These are phyloP conservation scores for Lippia alba DNA, from an alignment of 305 asterid genomes.

Conservation along the genomic window DNA sequence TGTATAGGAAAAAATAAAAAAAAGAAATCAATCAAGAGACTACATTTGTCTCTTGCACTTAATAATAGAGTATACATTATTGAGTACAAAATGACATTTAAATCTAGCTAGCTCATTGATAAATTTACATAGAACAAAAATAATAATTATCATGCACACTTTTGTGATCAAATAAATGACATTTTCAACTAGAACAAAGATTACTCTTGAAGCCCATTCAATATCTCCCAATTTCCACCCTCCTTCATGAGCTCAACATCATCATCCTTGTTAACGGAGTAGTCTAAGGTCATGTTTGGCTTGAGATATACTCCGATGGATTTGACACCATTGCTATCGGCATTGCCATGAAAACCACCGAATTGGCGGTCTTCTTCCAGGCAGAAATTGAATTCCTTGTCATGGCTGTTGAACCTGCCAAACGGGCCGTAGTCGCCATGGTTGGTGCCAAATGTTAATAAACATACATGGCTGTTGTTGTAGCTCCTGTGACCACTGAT, in stretches of 20 bases:
- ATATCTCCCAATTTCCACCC: conserved; percentile 28
- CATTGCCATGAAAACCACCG: conserved; percentile 38
- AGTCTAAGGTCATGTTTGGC: conserved; percentile 26
- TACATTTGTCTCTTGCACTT: too few relatives aligned
- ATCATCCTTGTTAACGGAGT: background rate
- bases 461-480: conserved; percentile 17
- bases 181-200: background rate
- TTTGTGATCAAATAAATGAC: too few relatives aligned
- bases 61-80: too few relatives aligned
- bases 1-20: too few relatives aligned
- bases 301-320: conserved; percentile 41
- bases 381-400: conserved; percentile 24
- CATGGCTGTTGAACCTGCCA: background rate
- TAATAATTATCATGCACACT: too few relatives aligned
- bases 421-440: conserved; percentile 38
- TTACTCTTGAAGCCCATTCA: background rate
- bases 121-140: too few relatives aligned
- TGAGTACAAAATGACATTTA: too few relatives aligned
- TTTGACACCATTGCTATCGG: conserved; percentile 12
- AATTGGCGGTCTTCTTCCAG: conserved; percentile 36
- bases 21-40: too few relatives aligned
- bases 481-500: conserved; percentile 29
- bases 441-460: conserved; percentile 41
- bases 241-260: background rate
- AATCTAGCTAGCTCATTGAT: too few relatives aligned